These are phyloP conservation scores for Dissophora ornata DNA, from an alignment of 192 early-diverging fungal species.

Conservation along the genomic window DNA sequence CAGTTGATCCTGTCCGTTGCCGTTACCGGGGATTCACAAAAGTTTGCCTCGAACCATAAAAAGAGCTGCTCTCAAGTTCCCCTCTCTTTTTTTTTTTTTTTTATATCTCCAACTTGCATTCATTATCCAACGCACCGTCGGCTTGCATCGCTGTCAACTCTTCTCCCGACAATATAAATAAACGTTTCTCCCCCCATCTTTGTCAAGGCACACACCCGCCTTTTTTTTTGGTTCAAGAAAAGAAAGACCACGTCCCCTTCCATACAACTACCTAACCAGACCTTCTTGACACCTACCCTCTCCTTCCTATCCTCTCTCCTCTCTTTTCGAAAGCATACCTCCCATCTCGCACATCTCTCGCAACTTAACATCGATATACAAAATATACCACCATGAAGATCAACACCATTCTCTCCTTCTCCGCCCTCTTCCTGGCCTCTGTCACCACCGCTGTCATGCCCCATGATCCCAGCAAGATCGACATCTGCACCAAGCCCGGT, in stretches of 20 bases:
- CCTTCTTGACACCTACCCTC: background rate
- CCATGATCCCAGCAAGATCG: slow-evolving; percentile 40
- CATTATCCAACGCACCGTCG: too few species aligned
- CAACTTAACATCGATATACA: background rate
- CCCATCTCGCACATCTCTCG: background rate
- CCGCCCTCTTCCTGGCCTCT: slow-evolving; percentile 38
- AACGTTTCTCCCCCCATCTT: background rate
- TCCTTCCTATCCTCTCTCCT: slow-evolving; percentile 1
- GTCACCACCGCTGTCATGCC: slow-evolving; percentile 28
- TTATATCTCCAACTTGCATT: too few species aligned
- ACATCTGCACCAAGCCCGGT: slow-evolving; percentile 44
- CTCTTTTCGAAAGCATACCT: background rate
- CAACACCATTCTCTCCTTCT: slow-evolving; percentile 34
- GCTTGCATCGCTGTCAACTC: too few species aligned
- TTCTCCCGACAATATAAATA: slow-evolving; percentile 24
- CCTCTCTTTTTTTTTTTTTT: background rate
- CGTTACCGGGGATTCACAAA: background rate
- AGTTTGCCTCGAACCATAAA: background rate
- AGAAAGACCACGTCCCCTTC: slow-evolving; percentile 43
- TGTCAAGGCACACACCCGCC: slow-evolving; percentile 12
- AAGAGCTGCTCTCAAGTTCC: slow-evolving; percentile 10
- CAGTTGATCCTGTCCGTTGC: too few species aligned
- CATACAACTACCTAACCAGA: too few species aligned
- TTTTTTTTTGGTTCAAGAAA: slow-evolving; percentile 13
- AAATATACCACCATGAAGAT: slow-evolving; percentile 42